A percentile compares a stretch with the other conserved stretches of the same genome.
Conservation (phyloP, 2,329 filamentous ascomycete genomes). For the Phoma sp. region DNA sequence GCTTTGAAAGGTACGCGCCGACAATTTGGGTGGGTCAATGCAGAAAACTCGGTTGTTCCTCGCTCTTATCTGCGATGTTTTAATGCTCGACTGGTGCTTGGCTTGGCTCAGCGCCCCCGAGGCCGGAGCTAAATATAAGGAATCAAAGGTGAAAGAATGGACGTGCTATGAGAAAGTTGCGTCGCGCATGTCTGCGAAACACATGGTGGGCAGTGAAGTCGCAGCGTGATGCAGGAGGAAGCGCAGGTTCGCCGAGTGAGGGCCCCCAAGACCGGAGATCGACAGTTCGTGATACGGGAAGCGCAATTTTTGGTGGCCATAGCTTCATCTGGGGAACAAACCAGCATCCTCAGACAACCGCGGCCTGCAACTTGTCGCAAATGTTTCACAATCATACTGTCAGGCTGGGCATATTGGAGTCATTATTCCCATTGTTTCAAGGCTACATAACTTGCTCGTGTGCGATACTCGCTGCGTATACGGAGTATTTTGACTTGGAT, state of each 20-base stretch:
- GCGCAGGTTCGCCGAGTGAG: constrained; percentile 29
- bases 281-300: constrained; percentile 16
- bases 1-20: background rate
- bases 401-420: constrained; percentile 4
- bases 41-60: constrained; percentile 2
- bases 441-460: background rate
- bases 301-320: constrained; percentile 20
- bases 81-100: background rate
- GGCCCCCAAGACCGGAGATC: constrained; percentile 29
- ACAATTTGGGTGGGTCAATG: background rate
- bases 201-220: constrained; percentile 18
- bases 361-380: constrained; percentile 16
- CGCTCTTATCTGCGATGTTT: constrained; percentile 6
- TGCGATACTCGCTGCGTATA: background rate
- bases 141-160: background rate
- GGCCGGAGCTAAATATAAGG: background rate
- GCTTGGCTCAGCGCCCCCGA: background rate
- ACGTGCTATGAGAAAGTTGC: constrained; percentile 7
- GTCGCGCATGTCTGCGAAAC: constrained; percentile 8
- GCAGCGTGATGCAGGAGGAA: constrained; percentile 23
- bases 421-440: background rate
- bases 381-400: constrained; percentile 15
- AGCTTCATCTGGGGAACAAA: constrained; percentile 22
- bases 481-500: background rate
- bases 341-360: constrained; percentile 13